Evolutionary conservation across 371 early-diverging fungal genomes (phyloP).

Genomic region (Syncephalastrum contaminatum): DNA sequence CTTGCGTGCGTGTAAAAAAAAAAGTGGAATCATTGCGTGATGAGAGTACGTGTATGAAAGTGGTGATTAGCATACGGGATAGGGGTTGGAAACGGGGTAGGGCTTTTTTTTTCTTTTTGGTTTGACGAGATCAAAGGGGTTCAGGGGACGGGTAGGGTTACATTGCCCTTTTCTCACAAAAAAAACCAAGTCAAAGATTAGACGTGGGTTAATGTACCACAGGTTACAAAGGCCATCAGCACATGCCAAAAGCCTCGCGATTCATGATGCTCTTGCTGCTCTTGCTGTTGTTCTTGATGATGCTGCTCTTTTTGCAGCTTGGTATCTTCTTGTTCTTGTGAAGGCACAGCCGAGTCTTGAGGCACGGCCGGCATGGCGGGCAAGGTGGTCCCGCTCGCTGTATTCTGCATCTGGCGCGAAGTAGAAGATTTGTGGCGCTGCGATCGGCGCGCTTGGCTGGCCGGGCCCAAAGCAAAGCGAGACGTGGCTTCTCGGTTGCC

Average conservation of each 20-base stretch:
- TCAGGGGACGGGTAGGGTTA: no score
- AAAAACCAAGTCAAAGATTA: no score
- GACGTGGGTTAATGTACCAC: conserved; percentile 16
- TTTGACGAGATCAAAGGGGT: no score
- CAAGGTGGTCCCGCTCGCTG: conserved; percentile 8
- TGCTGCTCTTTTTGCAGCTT: conserved; percentile 8
- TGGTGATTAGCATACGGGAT: no score
- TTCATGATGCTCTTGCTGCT: conserved; percentile 5
- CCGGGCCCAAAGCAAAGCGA: conserved; percentile 6
- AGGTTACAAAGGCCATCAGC: conserved; percentile 22
- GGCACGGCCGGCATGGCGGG: conserved; percentile 8
- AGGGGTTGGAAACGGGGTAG: no score
- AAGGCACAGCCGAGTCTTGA: conserved; percentile 5
- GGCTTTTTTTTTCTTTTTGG: no score
- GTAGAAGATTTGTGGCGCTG: conserved; percentile 11
- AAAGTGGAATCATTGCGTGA: no score
- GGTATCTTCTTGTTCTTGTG: conserved; percentile 2
- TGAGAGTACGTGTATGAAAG: no score
- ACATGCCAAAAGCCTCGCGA: conserved; percentile 27
- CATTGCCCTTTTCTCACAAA: no score
- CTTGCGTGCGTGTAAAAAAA: no score
- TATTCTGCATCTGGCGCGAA: conserved; percentile 16
- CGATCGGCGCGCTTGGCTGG: conserved; percentile 11
- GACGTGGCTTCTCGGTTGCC: conserved; percentile 12
- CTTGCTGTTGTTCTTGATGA: neutral